These are phyloP conservation scores for Prunella vulgaris DNA, from an alignment of 257 asterid genomes.

Conservation along the genomic window DNA sequence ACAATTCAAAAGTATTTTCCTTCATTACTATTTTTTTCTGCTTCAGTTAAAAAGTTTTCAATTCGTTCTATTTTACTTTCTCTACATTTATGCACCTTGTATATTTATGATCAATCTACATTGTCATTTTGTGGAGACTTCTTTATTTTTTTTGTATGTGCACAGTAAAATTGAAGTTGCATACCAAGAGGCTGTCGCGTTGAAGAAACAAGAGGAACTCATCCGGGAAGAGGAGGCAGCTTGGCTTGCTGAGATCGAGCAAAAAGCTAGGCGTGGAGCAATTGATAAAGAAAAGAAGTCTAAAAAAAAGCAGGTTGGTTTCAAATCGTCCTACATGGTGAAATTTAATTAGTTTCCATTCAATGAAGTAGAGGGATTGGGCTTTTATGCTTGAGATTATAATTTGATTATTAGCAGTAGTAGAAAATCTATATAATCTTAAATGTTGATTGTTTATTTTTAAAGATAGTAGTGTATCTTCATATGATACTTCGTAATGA, in stretches of 20 bases:
- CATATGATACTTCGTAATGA: neutral
- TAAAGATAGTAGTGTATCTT: neutral
- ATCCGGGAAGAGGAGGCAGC: slow-evolving; percentile 94
- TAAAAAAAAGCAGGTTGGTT: slow-evolving; percentile 56
- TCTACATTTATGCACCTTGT: neutral
- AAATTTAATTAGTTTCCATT: neutral
- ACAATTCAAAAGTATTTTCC: neutral
- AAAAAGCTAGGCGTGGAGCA: slow-evolving; percentile 62
- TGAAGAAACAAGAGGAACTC: slow-evolving; percentile 93
- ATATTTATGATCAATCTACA: neutral
- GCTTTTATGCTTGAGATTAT: neutral
- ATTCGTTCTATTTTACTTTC: neutral
- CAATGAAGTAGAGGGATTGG: neutral
- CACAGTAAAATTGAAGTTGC: slow-evolving; percentile 84
- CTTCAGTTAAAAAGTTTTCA: neutral
- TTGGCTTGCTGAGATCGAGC: slow-evolving; percentile 75
- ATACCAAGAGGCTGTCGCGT: slow-evolving; percentile 85
- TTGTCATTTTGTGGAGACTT: neutral
- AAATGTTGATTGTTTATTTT: neutral
- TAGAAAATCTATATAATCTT: neutral
- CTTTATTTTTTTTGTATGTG: neutral
- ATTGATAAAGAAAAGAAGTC: slow-evolving; percentile 72
- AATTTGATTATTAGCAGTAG: neutral
- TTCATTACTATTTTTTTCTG: neutral
- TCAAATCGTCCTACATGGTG: neutral